phyloP scores from a whole-genome alignment of 148 eudicot species.

The Camellia granthamiana region DNA sequence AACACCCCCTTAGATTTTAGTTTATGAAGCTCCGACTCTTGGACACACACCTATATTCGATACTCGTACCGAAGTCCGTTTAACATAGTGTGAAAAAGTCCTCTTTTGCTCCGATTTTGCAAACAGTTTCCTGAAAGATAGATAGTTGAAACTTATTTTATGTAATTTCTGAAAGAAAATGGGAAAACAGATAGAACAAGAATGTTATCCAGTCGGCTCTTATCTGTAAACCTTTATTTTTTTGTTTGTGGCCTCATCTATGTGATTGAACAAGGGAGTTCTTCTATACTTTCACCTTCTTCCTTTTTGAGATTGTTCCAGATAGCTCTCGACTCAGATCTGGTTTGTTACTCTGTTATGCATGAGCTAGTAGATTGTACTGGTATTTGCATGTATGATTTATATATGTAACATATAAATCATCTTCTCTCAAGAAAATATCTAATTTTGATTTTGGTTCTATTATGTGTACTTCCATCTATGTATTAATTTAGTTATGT shows the following conservation, averaged over 20 bases:
- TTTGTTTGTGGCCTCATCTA: neutral
- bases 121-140: too few species aligned
- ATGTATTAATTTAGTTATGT: too few species aligned
- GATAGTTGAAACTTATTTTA: too few species aligned
- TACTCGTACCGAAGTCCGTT: too few species aligned
- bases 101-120: too few species aligned
- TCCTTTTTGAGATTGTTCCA: neutral
- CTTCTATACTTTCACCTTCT: neutral
- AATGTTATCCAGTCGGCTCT: neutral
- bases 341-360: neutral
- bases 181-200: neutral
- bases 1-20: too few species aligned
- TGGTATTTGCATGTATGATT: neutral
- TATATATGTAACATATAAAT: neutral
- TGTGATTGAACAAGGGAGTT: neutral
- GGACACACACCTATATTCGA: too few species aligned
- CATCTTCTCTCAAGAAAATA: too few species aligned
- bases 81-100: neutral
- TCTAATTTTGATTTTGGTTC: too few species aligned
- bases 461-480: too few species aligned
- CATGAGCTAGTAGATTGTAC: neutral
- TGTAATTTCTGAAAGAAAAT: too few species aligned
- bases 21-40: too few species aligned
- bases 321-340: neutral
- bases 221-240: neutral